Base-by-base conservation (phyloP, 2,329 filamentous ascomycete species). In the Aspergillus versicolor region DNA sequence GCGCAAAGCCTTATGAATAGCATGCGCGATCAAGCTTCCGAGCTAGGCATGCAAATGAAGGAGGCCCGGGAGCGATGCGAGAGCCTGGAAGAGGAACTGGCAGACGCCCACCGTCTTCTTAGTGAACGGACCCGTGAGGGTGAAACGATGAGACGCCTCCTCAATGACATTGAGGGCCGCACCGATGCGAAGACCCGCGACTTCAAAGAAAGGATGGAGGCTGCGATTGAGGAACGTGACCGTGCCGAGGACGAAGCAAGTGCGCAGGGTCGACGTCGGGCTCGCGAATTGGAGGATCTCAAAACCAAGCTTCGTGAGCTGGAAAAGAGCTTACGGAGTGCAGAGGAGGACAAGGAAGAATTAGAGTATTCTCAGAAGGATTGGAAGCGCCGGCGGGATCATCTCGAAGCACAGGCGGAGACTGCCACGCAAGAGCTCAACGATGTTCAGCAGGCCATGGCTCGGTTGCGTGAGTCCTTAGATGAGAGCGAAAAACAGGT, bases 181-280 rank as follows among this genome's bases (percentile, higher is more conserved):
- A 87, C 92, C 1, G 92, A 97, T 63, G 80, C 81, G 59, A 90
- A 91, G 68, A 84, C 96, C 17, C 87, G 91, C 27, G 93, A 97
- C 63, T 94, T 96, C 87, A 88, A 91, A 53, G 87, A 91, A 57
- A 86, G 89, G 2, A 88, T 97, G 82, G 93, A 97, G 67, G 82
- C 90, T 1, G 92, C 92, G 0, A 83, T 96, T n/a, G 92, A 97
- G 71, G 94, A 99, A 73, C 86, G 94, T 17, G 94, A 99, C 71
- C 86, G 91, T 2, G 88, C 92, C 2, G 93, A 99, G 74, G 92
- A 97, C 61, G 92, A 97, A 75, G 87, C 91, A 3, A 91, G 86
- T 67, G 89, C 87, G 0, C 82, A 90, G 48, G 89, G 88, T 12
- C 84, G 93, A 52, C 84, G 90, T 43, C 87, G 88, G 59, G 85